Conservation (phyloP, 257 asterid genomes). For the Plantago elongata region DNA sequence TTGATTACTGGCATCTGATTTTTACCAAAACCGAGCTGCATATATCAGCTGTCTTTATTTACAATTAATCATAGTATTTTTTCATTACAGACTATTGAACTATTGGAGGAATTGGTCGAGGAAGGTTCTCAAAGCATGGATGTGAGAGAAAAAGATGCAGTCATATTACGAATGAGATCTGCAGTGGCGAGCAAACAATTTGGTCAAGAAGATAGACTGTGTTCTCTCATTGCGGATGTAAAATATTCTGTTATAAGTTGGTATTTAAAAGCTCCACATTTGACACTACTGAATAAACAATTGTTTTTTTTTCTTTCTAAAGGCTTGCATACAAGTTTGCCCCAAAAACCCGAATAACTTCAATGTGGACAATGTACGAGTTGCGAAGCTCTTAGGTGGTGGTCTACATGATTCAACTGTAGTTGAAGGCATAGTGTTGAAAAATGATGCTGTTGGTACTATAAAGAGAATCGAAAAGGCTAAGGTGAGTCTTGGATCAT, state of each 20-base stretch:
- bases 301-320: neutral
- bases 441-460: slow-evolving; percentile 78
- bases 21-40: slow-evolving; percentile 2
- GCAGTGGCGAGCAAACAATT: slow-evolving; percentile 95
- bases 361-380: slow-evolving; percentile 94
- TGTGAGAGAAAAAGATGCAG: slow-evolving; percentile 65
- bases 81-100: slow-evolving; percentile 47
- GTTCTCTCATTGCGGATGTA: slow-evolving; percentile 80
- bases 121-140: slow-evolving; percentile 81
- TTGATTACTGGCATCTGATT: slow-evolving; percentile 7
- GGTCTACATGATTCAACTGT: slow-evolving; percentile 70
- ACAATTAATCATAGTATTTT: neutral
- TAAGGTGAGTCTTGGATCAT: slow-evolving; percentile 44
- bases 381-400: slow-evolving; percentile 91
- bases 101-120: slow-evolving; percentile 76
- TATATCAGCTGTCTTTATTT: neutral
- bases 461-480: slow-evolving; percentile 87
- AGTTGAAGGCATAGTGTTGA: slow-evolving; percentile 81
- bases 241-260: slow-evolving; percentile 13
- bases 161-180: slow-evolving; percentile 69
- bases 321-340: slow-evolving; percentile 98
- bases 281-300: slow-evolving; percentile 7
- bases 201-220: slow-evolving; percentile 77
- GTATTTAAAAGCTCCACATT: neutral
- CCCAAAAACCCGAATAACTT: slow-evolving; percentile 85